Conservation (phyloP, 1,284 basidiomycete genomes). For the Rhodotorula mucilaginosa region DNA sequence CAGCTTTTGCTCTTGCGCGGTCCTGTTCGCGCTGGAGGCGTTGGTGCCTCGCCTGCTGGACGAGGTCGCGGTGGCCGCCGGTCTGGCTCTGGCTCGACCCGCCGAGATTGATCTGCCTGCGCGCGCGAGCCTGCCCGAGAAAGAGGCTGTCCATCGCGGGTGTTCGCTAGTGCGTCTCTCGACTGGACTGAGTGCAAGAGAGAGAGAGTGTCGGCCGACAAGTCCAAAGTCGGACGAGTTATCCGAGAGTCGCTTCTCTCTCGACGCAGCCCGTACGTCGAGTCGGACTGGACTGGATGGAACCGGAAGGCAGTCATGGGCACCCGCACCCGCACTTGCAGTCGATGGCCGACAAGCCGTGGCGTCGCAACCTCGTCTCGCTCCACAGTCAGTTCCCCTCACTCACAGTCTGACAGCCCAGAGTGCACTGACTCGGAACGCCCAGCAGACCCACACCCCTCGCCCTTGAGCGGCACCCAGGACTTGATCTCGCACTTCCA, state of each 20-base stretch:
- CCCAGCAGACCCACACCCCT: constrained; percentile 25
- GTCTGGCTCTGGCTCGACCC: constrained; percentile 49
- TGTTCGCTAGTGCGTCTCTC: too few relatives aligned
- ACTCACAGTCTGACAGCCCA: not conserved
- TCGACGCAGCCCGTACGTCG: too few relatives aligned
- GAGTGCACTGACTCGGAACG: not conserved
- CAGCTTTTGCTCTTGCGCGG: constrained; percentile 60
- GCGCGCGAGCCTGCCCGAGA: constrained; percentile 47
- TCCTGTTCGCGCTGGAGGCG: constrained; percentile 60
- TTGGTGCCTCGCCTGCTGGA: constrained; percentile 61
- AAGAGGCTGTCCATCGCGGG: constrained; percentile 34
- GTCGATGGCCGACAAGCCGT: not conserved
- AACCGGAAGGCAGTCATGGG: too few relatives aligned
- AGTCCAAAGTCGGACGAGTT: too few relatives aligned
- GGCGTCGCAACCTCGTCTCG: not conserved
- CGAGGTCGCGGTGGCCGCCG: constrained; percentile 54
- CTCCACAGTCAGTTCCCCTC: not conserved
- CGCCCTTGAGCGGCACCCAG: constrained; percentile 33
- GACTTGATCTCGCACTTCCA: constrained; percentile 40
- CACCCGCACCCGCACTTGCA: not conserved
- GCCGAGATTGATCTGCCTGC: constrained; percentile 64
- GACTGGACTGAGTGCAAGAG: too few relatives aligned
- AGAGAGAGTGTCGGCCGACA: too few relatives aligned
- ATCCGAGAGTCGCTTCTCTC: too few relatives aligned
- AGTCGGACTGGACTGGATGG: not conserved